Base-by-base conservation (phyloP, 2,329 filamentous ascomycete species). In the Colletotrichum graminicola region DNA sequence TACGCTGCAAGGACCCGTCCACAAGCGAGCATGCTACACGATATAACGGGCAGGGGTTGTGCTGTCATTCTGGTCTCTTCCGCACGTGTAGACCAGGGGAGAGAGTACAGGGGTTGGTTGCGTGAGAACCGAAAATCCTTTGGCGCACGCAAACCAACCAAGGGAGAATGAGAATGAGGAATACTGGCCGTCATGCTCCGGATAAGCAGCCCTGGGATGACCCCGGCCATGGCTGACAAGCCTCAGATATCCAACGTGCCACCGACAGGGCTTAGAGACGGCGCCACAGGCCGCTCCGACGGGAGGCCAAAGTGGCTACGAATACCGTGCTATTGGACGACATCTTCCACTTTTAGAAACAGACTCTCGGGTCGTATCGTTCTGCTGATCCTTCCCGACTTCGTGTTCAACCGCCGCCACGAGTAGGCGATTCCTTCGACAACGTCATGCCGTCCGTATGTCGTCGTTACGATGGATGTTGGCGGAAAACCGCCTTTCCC, bases 1-100 rank as follows among this genome's bases (percentile, higher is more conserved):
- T 23, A 51, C 26, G 45, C 62, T 43, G 47, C 49, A 3, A 32
- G 36, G 26, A 32, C 34, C 18, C 18, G 12, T 39, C 54, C 54
- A 29, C 41, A 39, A 52, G 68, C 39, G 60, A 60, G 54, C 32
- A 26, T n/a, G n/a, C n/a, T n/a, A 32, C 55, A 10, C n/a, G 32
- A 55, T 14, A 54, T 59, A 64, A 56, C 49, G 57, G 43, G 12
- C 41, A n/a, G 49, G 29, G 45, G 56, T 6, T 43, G 52, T n/a
- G n/a, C n/a, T 16, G 2, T 2, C 45, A 39, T 45, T 59, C 63
- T 59, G 60, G 69, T 54, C 69, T 32, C 59, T 55, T 60, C 69
- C 59, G 69, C 69, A 69, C 69, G 69, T 71, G 69, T 68, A 56
- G 52, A 18, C 52, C 29, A 59, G 32, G 32, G 41, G 41, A 43